Evolutionary conservation across 768 basidiomycete species (phyloP), one percentile per base, ranked within the genome.

Genomic region (Leccinum disarticulatum): DNA sequence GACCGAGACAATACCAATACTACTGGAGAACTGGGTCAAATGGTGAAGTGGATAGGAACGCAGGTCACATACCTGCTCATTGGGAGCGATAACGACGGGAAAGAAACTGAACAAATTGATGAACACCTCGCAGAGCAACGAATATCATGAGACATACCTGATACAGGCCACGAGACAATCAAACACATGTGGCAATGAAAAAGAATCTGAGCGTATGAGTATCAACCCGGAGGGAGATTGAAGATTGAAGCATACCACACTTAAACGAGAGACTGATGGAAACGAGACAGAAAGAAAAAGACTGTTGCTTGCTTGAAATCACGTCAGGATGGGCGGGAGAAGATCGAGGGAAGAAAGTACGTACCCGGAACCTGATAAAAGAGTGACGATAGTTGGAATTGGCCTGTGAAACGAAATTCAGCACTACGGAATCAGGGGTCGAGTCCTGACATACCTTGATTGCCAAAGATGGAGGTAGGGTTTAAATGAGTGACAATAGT

Each of bases 401-500:
- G 33, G 33, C 33, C 33, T 22, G 19, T 4, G 14, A 54, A 35
- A 17, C 4, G 8, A 15, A 27, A 14, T 11, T 65, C 43, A 56
- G 56, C 15, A 30, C 13, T 4, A 25, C 13, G 22, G 46, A 17
- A 17, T 30, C 15, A 48, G 3, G n/a, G 25, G 13, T 43, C 4
- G 6, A 59, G 9, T 27, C 10, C 4, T 10, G 14, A 51, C 33
- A 13, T 33, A 65, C 63, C 57, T 27, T 58, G 6, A 15, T 22
- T 50, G 38, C 52, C 35, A 36, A 54, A 10, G 7, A 27, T 14
- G 17, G 22, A 31, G 22, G 3, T 6, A 13, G 6, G 3, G 4
- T 61, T 19, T 5, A 58, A 66, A 67, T 1, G 65, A 67, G 36
- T 61, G 66, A 61, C 55, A 48, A 57, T 59, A 67, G 59, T 61